Conservation (phyloP, 768 basidiomycete genomes). For the Lactarius pseudohatsudake region DNA sequence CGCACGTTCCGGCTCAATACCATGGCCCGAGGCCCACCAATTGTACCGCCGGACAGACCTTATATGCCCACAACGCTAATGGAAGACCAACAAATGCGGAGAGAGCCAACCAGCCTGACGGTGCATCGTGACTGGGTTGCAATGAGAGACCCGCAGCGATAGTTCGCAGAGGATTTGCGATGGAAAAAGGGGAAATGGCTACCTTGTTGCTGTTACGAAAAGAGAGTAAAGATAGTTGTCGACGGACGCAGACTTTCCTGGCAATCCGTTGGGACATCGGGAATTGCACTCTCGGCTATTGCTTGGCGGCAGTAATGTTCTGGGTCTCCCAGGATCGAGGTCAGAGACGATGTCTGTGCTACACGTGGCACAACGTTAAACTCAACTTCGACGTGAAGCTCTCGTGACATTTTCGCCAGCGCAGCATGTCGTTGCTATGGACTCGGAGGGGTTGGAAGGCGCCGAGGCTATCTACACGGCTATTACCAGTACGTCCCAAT, state of each 20-base stretch:
- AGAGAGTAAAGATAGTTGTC: background rate
- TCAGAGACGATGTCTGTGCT: no score
- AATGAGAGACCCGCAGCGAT: slow-evolving; percentile 7
- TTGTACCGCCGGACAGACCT: slow-evolving; percentile 20
- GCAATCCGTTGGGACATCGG: slow-evolving; percentile 3
- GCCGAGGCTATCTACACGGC: background rate
- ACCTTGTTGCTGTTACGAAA: background rate
- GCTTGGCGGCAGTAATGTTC: no score
- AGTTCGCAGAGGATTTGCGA: slow-evolving; percentile 1
- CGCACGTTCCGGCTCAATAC: background rate
- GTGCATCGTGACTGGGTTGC: slow-evolving; percentile 24
- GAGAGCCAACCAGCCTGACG: slow-evolving; percentile 22
- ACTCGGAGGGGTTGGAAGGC: slow-evolving; percentile 3
- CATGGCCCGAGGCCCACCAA: background rate
- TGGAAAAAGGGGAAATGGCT: background rate
- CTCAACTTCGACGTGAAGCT: background rate
- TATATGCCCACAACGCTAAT: slow-evolving; percentile 27
- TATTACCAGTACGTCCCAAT: no score
- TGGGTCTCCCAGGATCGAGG: no score
- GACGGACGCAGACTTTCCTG: background rate
- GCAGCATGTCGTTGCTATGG: slow-evolving; percentile 6
- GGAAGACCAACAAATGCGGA: slow-evolving; percentile 27
- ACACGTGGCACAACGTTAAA: no score
- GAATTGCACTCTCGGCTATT: background rate
- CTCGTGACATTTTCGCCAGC: background rate